phyloP scores from a whole-genome alignment of 495 filamentous ascomycete species.

The Staphylotrichum longicolle region DNA sequence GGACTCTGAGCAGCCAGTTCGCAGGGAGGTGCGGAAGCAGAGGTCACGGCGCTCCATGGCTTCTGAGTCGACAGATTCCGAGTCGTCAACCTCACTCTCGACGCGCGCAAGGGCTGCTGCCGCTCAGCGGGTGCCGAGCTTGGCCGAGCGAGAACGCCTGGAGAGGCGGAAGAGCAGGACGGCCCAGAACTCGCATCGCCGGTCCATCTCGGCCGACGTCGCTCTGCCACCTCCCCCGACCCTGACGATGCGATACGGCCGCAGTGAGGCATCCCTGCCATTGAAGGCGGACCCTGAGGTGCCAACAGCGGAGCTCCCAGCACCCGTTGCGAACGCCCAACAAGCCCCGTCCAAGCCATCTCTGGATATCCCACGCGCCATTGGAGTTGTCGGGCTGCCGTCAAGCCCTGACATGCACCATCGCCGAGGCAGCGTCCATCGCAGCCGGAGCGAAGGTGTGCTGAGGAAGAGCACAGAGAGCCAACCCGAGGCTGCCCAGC shows the following conservation, averaged over 20 bases:
- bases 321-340: not conserved
- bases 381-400: constrained; percentile 20
- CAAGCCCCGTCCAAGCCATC: not conserved
- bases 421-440: constrained; percentile 16
- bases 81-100: constrained; percentile 7
- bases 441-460: constrained; percentile 16
- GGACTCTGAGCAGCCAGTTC: not conserved
- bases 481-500: constrained; percentile 1
- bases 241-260: constrained; percentile 7
- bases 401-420: constrained; percentile 29
- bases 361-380: not conserved
- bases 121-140: constrained; percentile 1
- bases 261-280: constrained; percentile 12
- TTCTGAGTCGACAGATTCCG: constrained; percentile 7
- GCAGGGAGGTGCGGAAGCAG: constrained; percentile 1
- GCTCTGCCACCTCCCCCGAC: constrained; percentile 1
- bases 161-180: constrained; percentile 8
- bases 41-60: constrained; percentile 1
- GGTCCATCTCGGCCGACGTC: constrained; percentile 19
- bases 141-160: not conserved
- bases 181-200: constrained; percentile 7
- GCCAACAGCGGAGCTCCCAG: not conserved
- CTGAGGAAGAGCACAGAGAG: not conserved
- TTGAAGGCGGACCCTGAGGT: not conserved
- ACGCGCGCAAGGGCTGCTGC: not conserved